Evolutionary conservation across 1,284 basidiomycete species (phyloP).

Genomic region (Apiotrichum siamense): DNA sequence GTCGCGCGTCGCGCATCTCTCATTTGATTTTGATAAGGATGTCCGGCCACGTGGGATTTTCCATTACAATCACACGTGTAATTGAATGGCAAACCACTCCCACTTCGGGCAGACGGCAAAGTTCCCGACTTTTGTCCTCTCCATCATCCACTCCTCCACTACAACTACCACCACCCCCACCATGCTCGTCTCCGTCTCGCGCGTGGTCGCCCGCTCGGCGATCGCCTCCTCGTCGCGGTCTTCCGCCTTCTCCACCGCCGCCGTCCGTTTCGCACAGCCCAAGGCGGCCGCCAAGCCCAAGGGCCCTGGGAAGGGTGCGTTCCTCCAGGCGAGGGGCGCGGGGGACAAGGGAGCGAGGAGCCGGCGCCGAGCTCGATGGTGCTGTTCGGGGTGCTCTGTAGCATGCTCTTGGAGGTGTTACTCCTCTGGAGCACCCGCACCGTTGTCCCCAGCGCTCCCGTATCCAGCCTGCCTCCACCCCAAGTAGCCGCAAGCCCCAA

Average conservation of each 20-base stretch:
- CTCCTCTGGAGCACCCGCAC: no score
- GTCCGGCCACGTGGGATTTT: no score
- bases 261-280: background rate
- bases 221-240: background rate
- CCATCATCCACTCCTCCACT: no score
- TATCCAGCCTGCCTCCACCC: background rate
- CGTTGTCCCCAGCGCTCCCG: background rate
- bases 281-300: background rate
- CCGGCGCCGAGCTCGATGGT: background rate
- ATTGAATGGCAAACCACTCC: no score
- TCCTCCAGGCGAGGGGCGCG: background rate
- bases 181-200: slow-evolving; percentile 3
- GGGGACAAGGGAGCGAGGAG: background rate
- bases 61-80: no score
- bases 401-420: no score
- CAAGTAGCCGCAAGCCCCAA: no score
- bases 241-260: slow-evolving; percentile 1
- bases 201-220: background rate
- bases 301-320: background rate
- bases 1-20: no score
- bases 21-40: no score
- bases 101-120: no score
- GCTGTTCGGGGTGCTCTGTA: no score
- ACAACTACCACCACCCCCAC: background rate
- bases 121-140: no score